These are phyloP conservation scores for Salix udensis DNA, from an alignment of 345 rosid species.

Conservation along the genomic window DNA sequence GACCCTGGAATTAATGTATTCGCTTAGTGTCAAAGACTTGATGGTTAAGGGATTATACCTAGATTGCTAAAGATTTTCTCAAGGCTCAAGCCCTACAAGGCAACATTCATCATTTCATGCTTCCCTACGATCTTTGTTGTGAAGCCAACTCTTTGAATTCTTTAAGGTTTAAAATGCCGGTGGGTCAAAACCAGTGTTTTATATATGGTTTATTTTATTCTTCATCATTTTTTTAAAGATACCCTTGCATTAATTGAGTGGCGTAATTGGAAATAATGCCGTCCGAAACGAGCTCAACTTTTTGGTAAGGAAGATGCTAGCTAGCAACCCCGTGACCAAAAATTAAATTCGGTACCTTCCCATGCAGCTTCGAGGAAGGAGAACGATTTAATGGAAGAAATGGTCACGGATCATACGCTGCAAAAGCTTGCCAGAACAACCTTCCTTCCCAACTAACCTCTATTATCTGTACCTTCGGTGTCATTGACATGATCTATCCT, in stretches of 20 bases:
- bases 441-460: not conserved
- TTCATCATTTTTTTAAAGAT: not conserved
- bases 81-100: not conserved
- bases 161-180: not conserved
- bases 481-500: slow-evolving; percentile 8
- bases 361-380: slow-evolving; percentile 53
- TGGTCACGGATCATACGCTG: slow-evolving; percentile 1
- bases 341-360: slow-evolving; percentile 22
- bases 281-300: not conserved
- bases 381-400: not conserved
- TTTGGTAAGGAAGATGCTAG: slow-evolving; percentile 1
- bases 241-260: not conserved
- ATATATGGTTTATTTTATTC: not conserved
- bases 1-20: not conserved
- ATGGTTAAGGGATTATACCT: not conserved
- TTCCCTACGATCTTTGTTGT: not conserved
- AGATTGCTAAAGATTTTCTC: not conserved
- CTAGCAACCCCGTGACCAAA: not conserved
- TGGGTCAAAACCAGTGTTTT: not conserved
- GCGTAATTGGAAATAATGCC: not conserved
- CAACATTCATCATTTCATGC: not conserved
- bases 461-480: slow-evolving; percentile 29
- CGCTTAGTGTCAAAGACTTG: not conserved
- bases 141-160: not conserved
- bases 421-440: slow-evolving; percentile 6